Evolutionary conservation across 2,329 filamentous ascomycete genomes (phyloP).

Genomic region (Colletotrichum sidae): DNA sequence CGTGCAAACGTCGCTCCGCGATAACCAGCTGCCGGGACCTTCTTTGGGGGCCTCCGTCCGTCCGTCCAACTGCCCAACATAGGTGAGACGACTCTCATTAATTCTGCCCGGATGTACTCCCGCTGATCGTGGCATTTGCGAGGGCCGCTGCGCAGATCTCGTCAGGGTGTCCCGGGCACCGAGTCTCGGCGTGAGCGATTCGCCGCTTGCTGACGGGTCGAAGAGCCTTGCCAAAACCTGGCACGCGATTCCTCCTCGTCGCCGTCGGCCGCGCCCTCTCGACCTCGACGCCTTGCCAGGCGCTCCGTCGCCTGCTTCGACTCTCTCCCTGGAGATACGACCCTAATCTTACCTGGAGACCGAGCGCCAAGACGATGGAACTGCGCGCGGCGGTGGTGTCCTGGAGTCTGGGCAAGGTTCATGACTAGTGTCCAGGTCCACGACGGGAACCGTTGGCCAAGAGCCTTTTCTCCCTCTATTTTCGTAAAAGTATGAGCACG

Average conservation of each 20-base stretch:
- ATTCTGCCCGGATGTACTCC: constrained; percentile 1
- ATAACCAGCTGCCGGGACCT: background rate
- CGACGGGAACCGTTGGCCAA: constrained; percentile 7
- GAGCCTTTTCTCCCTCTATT: background rate
- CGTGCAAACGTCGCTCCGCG: constrained; percentile 15
- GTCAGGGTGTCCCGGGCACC: constrained; percentile 12
- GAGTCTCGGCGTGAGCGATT: constrained; percentile 24
- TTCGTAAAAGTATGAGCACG: background rate
- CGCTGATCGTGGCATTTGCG: constrained; percentile 30
- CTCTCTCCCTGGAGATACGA: constrained; percentile 23
- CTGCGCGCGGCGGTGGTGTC: constrained; percentile 12
- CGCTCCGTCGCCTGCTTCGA: constrained; percentile 9
- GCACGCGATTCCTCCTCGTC: no score
- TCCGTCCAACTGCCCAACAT: background rate
- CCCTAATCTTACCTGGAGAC: constrained; percentile 29
- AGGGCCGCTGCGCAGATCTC: constrained; percentile 17
- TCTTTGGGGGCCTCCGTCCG: no score
- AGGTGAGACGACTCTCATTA: constrained; percentile 24
- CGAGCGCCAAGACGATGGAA: constrained; percentile 10
- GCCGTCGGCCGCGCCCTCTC: no score
- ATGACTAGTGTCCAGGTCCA: constrained; percentile 26
- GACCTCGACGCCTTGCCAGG: constrained; percentile 15
- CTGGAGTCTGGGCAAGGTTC: constrained; percentile 20
- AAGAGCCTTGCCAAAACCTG: background rate
- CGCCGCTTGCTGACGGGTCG: background rate